phyloP scores from a whole-genome alignment of 208 protist genomes.

The Endotrypanum monterogeii region DNA sequence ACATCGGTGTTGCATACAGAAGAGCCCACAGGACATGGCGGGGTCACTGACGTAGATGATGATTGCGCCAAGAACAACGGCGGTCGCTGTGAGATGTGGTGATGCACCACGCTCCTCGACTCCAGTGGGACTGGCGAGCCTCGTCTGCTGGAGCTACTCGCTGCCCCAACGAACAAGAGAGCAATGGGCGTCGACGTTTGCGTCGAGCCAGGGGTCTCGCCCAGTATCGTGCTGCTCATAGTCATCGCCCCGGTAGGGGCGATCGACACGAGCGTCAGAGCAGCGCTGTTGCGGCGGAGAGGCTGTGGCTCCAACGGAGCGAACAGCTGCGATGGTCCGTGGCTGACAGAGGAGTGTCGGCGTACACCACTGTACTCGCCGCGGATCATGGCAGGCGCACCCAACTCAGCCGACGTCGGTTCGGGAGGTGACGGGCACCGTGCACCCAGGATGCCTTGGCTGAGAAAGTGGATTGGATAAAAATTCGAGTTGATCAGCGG shows the following conservation, averaged over 20 bases:
- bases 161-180: background rate
- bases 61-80: background rate
- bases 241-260: slow-evolving; percentile 4
- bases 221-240: slow-evolving; percentile 12
- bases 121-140: slow-evolving; percentile 2
- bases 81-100: slow-evolving; percentile 4
- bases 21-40: background rate
- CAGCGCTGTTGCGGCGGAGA: slow-evolving; percentile 19
- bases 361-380: background rate
- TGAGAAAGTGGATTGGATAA: slow-evolving; percentile 15
- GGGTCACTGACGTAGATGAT: background rate
- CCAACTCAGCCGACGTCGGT: slow-evolving; percentile 11
- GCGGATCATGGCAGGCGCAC: background rate
- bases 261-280: slow-evolving; percentile 27
- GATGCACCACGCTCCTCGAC: background rate
- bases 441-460: slow-evolving; percentile 33
- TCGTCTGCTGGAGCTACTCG: background rate
- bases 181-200: background rate
- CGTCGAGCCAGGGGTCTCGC: slow-evolving; percentile 8
- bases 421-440: slow-evolving; percentile 26
- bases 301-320: slow-evolving; percentile 28
- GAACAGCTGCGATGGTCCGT: slow-evolving; percentile 41
- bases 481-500: background rate
- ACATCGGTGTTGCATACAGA: background rate
- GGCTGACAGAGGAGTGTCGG: slow-evolving; percentile 18